Base-by-base conservation (phyloP, 805 yeast species). In the Metschnikowia kofuensis region DNA sequence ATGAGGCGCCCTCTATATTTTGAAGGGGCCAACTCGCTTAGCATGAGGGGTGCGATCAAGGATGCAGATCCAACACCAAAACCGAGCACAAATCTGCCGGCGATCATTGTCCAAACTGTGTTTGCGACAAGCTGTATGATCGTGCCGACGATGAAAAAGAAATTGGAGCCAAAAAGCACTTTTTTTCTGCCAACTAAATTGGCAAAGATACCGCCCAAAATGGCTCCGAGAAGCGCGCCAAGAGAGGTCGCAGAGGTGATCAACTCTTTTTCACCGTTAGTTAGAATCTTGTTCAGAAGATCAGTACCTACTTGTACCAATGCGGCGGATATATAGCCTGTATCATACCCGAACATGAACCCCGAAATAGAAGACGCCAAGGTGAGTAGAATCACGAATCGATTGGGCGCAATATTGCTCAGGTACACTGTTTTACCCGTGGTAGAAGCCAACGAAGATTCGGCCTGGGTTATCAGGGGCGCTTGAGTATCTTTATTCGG, bases 51-150 rank as follows among this genome's bases (percentile, higher is more conserved):
- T n/a, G 98, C 89, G 48, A 89, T 85, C 46, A 92, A 74, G 2
- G 97, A 90, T 1, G 97, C 98, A 47, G 88, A 79, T 57, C 99
- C 99, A 28, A 92, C 97, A 59, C 97, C 98, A 67, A 88, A 87
- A 14, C 99, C 99, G 85, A 94, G 87, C 42, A 92, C 75, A 56
- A 94, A 85, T 65, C 98, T 79, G 39, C 98, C 99, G 12, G 72
- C 83, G 54, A 89, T 84, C 98, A 92, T 92, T 40, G 86, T 83
- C 95, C 97, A 89, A 51, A 89, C 84, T 4, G 84, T 74, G 47
- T 81, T 79, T 8, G 97, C 82, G 30, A 85, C 87, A 50, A 94
- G 80, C 71, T 92, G 99, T 50, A 91, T 72, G 39, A 80, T 78
- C 16, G 96, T 89, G 51, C 99, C 99, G 35, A 87, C 72, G 27